Percentiles rank a stretch among this genome's conserved stretches.
These are phyloP conservation scores for Fusarium liriodendri DNA, from an alignment of 2,329 filamentous ascomycete species.

Conservation along the genomic window DNA sequence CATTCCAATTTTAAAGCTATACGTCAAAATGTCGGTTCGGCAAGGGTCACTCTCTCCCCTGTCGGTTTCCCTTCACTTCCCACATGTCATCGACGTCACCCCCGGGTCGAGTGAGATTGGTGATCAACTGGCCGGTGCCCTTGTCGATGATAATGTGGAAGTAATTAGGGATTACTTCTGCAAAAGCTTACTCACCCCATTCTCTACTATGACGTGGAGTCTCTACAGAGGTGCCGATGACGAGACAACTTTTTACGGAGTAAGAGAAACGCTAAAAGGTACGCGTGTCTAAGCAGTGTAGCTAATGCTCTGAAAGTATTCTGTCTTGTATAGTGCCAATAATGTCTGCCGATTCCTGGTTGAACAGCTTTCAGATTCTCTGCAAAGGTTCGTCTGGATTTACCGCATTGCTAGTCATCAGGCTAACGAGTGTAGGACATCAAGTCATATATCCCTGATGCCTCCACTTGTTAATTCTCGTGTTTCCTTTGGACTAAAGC, in stretches of 20 bases:
- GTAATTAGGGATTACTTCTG: not conserved
- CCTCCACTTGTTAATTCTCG: not conserved
- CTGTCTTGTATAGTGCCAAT: not conserved
- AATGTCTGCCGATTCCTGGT: not conserved
- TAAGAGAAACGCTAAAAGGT: not conserved
- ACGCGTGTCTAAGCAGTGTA: not conserved
- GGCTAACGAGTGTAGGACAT: not conserved
- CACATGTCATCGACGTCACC: not conserved
- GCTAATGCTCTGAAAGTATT: not conserved
- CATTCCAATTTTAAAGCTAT: not conserved
- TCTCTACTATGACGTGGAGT: not conserved
- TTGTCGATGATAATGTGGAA: accelerated
- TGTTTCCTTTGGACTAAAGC: not conserved
- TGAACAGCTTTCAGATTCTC: not conserved
- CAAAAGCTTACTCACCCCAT: not conserved
- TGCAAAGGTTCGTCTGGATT: not conserved
- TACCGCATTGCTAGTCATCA: not conserved
- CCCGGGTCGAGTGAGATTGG: not conserved
- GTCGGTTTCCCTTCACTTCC: not conserved
- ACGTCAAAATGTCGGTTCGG: not conserved
- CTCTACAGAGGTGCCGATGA: not conserved
- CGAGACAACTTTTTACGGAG: not conserved
- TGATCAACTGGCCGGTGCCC: accelerated
- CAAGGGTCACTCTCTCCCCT: not conserved
- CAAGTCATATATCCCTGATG: not conserved